Conservation (phyloP, 2,329 filamentous ascomycete species). For the Fulvia fulva region DNA sequence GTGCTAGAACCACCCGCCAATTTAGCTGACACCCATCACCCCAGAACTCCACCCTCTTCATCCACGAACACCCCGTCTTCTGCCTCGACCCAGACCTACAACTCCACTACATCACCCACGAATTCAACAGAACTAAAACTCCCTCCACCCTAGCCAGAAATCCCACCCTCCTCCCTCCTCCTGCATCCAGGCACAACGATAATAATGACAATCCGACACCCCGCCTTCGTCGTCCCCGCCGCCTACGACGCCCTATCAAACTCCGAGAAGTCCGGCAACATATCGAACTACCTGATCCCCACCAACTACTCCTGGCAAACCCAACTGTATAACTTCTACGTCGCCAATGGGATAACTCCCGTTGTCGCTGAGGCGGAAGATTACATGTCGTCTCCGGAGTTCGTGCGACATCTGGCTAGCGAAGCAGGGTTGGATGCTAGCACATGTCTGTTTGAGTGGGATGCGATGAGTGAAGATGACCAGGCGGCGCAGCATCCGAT, state of each 20-base stretch:
- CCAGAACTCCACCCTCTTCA: neutral
- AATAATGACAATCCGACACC: neutral
- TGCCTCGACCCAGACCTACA: neutral
- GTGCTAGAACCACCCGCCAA: too few relatives aligned
- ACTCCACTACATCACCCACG: neutral
- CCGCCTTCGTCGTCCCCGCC: neutral
- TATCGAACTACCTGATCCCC: constrained; percentile 16
- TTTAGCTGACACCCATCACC: too few relatives aligned
- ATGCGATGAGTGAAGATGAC: constrained; percentile 14
- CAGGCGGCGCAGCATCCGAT: constrained; percentile 4
- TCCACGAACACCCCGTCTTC: neutral
- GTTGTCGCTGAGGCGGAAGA: constrained; percentile 39
- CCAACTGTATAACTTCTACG: constrained; percentile 35
- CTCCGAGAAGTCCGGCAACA: constrained; percentile 8
- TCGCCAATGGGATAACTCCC: constrained; percentile 21
- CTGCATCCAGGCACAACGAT: neutral
- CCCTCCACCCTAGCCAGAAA: neutral
- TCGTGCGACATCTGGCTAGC: constrained; percentile 29
- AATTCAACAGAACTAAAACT: neutral
- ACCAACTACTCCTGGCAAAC: constrained; percentile 33
- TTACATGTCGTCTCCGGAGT: constrained; percentile 33
- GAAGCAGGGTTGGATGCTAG: constrained; percentile 32
- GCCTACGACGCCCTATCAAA: neutral
- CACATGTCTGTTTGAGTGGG: constrained; percentile 34
- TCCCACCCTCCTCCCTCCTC: neutral